Percentiles rank a stretch among this genome's conserved stretches.
Evolutionary conservation across 2,329 filamentous ascomycete genomes (phyloP).

Genomic region (Aspergillus puulaauensis): DNA sequence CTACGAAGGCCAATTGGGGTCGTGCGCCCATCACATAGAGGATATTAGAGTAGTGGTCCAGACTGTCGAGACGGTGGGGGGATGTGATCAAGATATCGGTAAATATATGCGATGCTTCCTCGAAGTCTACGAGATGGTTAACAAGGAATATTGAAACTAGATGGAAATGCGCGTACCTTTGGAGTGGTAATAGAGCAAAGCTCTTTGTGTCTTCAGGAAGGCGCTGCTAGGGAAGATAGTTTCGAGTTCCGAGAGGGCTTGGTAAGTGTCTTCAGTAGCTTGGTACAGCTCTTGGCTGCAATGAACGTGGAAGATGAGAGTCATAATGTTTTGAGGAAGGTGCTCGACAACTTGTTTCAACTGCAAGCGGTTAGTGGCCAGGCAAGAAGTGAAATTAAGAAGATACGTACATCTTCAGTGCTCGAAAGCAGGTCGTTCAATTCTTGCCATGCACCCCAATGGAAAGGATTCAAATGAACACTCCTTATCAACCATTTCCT

Average conservation of each 20-base stretch:
- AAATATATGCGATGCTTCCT: constrained; percentile 62
- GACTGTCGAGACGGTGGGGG: constrained; percentile 74
- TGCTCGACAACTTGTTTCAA: constrained; percentile 69
- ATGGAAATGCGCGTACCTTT: constrained; percentile 50
- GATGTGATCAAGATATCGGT: constrained; percentile 67
- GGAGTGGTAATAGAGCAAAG: constrained; percentile 83
- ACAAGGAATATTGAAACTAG: neutral
- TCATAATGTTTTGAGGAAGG: constrained; percentile 86
- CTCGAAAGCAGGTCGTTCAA: constrained; percentile 76
- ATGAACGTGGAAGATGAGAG: constrained; percentile 89
- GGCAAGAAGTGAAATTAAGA: neutral
- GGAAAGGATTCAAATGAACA: constrained; percentile 86
- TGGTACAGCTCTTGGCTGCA: constrained; percentile 91
- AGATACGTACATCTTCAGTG: constrained; percentile 70
- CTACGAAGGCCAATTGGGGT: constrained; percentile 87
- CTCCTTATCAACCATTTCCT: constrained; percentile 85
- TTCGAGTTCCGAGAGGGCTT: constrained; percentile 73
- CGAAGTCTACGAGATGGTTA: constrained; percentile 52
- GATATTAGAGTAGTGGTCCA: constrained; percentile 97
- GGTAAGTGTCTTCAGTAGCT: constrained; percentile 71
- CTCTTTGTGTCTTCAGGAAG: constrained; percentile 87
- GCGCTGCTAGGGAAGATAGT: constrained; percentile 82
- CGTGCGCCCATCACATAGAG: constrained; percentile 87
- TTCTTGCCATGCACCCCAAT: constrained; percentile 97
- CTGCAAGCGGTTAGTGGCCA: constrained; percentile 44